Evolutionary conservation across 148 eudicot species (phyloP).

Genomic region (Cornus suecica): DNA sequence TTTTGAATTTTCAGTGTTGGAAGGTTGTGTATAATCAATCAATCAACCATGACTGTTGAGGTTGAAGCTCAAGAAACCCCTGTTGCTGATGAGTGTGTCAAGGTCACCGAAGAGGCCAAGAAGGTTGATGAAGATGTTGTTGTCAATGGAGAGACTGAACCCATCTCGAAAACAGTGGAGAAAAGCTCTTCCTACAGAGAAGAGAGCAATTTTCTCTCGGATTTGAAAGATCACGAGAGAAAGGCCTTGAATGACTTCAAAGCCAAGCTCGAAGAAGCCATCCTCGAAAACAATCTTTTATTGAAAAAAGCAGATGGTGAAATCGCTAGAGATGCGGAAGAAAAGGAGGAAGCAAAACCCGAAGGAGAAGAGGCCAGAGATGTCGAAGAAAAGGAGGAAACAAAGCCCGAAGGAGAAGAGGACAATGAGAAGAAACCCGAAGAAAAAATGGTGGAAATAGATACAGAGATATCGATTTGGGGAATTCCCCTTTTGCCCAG

Average conservation of each 20-base stretch:
- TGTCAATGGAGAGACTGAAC: constrained; percentile 8
- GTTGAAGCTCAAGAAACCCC: constrained; percentile 30
- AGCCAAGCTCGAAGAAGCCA: constrained; percentile 48
- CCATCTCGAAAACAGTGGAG: constrained; percentile 24
- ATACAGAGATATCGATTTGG: constrained; percentile 40
- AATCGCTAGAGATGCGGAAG: neutral
- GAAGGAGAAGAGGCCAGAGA: neutral
- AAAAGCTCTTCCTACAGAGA: constrained; percentile 58
- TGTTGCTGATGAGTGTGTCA: constrained; percentile 18
- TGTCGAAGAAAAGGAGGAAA: neutral
- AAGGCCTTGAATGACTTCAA: constrained; percentile 53
- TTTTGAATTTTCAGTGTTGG: neutral
- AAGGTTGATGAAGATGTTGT: too few species aligned
- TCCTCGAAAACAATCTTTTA: constrained; percentile 33
- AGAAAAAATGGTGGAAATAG: constrained; percentile 2
- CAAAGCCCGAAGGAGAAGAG: neutral
- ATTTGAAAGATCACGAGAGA: constrained; percentile 50
- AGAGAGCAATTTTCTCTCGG: constrained; percentile 57
- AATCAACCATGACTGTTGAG: constrained; percentile 34
- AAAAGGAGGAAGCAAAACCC: neutral
- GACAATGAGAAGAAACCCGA: constrained; percentile 11
- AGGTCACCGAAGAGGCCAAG: constrained; percentile 4
- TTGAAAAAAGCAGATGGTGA: constrained; percentile 11
- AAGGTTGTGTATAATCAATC: neutral
- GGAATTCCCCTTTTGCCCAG: constrained; percentile 57